phyloP scores from a whole-genome alignment of 139 green algal genomes.

The Yamagishiella unicocca region DNA sequence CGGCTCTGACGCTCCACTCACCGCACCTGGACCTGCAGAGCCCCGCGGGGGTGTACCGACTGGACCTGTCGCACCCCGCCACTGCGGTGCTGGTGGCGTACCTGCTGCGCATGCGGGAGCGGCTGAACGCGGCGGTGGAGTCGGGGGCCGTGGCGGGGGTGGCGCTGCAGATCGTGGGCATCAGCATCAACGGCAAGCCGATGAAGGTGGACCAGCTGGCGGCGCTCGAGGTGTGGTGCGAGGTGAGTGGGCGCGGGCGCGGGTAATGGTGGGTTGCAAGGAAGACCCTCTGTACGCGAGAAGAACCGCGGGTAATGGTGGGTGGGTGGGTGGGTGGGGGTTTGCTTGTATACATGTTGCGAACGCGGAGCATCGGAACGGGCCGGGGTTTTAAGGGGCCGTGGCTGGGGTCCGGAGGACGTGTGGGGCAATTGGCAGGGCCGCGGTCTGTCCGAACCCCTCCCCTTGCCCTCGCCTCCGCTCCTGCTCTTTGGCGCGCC shows the following conservation, averaged over 20 bases:
- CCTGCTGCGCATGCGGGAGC: constrained; percentile 32
- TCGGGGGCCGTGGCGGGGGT: not conserved
- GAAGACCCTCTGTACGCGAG: too few species aligned
- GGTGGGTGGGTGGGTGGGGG: too few species aligned
- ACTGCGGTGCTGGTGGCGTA: constrained; percentile 37
- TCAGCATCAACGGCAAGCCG: constrained; percentile 26
- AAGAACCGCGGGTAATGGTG: too few species aligned
- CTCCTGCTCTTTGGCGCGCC: too few species aligned
- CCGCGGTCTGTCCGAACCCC: too few species aligned
- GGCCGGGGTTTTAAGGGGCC: too few species aligned
- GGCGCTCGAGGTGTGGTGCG: not conserved
- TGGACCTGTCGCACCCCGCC: constrained; percentile 55
- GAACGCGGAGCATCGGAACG: too few species aligned
- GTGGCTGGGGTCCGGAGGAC: too few species aligned
- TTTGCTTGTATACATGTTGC: too few species aligned
- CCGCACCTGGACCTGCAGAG: constrained; percentile 52
- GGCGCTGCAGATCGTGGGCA: not conserved
- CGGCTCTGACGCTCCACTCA: constrained; percentile 47
- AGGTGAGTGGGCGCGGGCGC: not conserved
- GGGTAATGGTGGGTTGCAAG: not conserved
- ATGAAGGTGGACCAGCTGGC: constrained; percentile 32
- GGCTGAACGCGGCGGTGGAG: constrained; percentile 26
- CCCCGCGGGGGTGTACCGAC: constrained; percentile 51
- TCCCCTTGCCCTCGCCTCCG: too few species aligned
- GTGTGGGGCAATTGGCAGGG: too few species aligned